These are phyloP conservation scores for Trametes meyenii DNA, from an alignment of 768 basidiomycete genomes.

Conservation along the genomic window DNA sequence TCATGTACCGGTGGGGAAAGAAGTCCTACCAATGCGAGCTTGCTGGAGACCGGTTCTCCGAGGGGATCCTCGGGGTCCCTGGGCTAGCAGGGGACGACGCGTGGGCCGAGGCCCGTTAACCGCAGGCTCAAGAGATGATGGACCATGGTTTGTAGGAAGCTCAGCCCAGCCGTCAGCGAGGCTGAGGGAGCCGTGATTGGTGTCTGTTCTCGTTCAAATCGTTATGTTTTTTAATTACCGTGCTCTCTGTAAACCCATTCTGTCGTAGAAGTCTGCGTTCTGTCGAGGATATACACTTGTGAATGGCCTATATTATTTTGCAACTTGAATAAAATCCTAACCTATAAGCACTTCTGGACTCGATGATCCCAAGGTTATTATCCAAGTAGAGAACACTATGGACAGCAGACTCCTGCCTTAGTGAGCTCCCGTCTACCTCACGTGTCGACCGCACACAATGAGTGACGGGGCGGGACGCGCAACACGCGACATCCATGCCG, in stretches of 20 bases:
- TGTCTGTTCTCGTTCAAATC: too few species aligned
- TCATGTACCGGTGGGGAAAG: not conserved
- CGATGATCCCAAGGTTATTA: too few species aligned
- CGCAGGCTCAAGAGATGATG: too few species aligned
- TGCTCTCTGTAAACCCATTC: not conserved
- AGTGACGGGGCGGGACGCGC: not conserved
- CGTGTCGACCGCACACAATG: not conserved
- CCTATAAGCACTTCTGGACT: too few species aligned
- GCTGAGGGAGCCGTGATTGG: too few species aligned
- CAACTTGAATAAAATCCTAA: too few species aligned
- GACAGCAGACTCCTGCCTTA: not conserved
- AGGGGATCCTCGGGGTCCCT: not conserved
- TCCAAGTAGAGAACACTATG: not conserved
- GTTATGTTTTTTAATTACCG: too few species aligned
- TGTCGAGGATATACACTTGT: too few species aligned
- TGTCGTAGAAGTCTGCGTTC: too few species aligned
- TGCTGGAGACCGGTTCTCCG: not conserved
- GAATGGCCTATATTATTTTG: too few species aligned
- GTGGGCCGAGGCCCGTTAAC: not conserved
- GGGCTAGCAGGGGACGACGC: not conserved
- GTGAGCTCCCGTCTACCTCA: constrained; percentile 4
- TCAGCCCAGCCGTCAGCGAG: not conserved
- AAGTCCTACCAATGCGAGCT: constrained; percentile 1
- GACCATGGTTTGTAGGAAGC: not conserved
- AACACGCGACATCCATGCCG: constrained; percentile 1